These are phyloP conservation scores for Cercospora sp. DNA, from an alignment of 2,329 filamentous ascomycete species.

Conservation along the genomic window DNA sequence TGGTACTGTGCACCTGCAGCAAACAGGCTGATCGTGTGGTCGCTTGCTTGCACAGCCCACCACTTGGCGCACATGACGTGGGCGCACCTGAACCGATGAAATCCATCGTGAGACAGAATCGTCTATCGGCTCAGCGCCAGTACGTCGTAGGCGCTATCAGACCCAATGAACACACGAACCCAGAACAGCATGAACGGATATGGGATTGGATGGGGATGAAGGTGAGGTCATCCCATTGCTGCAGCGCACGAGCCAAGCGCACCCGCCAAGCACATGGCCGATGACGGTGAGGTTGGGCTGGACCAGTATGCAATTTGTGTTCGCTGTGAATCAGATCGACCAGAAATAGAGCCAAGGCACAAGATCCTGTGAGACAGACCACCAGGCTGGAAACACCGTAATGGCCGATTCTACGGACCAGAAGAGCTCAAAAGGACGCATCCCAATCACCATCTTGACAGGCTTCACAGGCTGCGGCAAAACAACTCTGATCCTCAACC, in stretches of 20 bases:
- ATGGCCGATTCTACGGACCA: neutral
- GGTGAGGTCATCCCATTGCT: neutral
- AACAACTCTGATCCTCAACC: slow-evolving; percentile 91
- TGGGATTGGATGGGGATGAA: neutral
- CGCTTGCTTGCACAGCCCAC: slow-evolving; percentile 22
- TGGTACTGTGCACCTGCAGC: slow-evolving; percentile 16
- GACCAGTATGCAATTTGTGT: neutral
- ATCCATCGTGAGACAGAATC: slow-evolving; percentile 11
- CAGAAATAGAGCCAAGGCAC: too few species aligned
- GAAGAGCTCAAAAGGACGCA: slow-evolving; percentile 40
- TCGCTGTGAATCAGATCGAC: neutral
- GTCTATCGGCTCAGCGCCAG: slow-evolving; percentile 12
- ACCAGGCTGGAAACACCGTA: neutral
- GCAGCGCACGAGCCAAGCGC: slow-evolving; percentile 3
- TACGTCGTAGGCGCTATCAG: slow-evolving; percentile 9
- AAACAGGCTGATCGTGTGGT: slow-evolving; percentile 16
- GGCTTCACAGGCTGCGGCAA: slow-evolving; percentile 96
- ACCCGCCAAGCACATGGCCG: slow-evolving; percentile 8
- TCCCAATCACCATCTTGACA: slow-evolving; percentile 91
- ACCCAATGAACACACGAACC: neutral
- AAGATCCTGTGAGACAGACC: neutral
- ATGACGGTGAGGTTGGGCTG: slow-evolving; percentile 7
- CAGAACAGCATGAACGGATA: neutral
- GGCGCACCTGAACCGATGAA: neutral
- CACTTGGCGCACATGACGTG: slow-evolving; percentile 25